Percentiles rank a stretch among this genome's conserved stretches.
Evolutionary conservation across 192 early-diverging fungal species (phyloP).

Genomic region (Entomortierella beljakovae): DNA sequence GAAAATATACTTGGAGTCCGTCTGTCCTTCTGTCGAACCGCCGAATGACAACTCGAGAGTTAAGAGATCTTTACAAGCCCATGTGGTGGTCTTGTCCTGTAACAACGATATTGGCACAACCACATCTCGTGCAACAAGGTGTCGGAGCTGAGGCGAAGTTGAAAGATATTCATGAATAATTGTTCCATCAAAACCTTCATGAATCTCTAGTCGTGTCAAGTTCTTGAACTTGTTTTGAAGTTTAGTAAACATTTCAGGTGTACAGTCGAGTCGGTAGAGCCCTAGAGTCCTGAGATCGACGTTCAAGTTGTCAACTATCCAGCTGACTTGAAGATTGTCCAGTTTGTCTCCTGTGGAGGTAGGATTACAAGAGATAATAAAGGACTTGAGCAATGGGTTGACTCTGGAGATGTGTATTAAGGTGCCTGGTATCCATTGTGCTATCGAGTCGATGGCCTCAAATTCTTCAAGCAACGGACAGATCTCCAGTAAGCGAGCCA

Average conservation of each 20-base stretch:
- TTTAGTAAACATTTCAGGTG: not conserved
- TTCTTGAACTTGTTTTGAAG: not conserved
- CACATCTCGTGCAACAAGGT: slow-evolving; percentile 8
- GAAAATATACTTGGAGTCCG: not conserved
- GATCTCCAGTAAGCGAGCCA: slow-evolving; percentile 9
- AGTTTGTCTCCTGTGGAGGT: too few species aligned
- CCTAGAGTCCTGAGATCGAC: not conserved
- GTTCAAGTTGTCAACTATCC: not conserved
- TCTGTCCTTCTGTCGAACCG: not conserved
- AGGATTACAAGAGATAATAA: not conserved
- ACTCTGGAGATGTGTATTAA: slow-evolving; percentile 7
- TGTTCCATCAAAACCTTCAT: not conserved
- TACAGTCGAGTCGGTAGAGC: slow-evolving; percentile 1
- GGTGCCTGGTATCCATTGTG: not conserved
- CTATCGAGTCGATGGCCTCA: not conserved
- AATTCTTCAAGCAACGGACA: slow-evolving; percentile 2
- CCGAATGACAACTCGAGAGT: slow-evolving; percentile 12
- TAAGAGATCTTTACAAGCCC: not conserved
- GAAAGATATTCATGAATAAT: slow-evolving; percentile 1
- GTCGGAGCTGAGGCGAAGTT: not conserved
- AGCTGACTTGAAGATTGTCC: not conserved
- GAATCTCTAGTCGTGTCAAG: slow-evolving; percentile 10
- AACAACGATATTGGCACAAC: not conserved
- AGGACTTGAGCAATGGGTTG: slow-evolving; percentile 3
- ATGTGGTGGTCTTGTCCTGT: not conserved